These are phyloP conservation scores for Immersiella caudata DNA, from an alignment of 495 filamentous ascomycete genomes.

Conservation along the genomic window DNA sequence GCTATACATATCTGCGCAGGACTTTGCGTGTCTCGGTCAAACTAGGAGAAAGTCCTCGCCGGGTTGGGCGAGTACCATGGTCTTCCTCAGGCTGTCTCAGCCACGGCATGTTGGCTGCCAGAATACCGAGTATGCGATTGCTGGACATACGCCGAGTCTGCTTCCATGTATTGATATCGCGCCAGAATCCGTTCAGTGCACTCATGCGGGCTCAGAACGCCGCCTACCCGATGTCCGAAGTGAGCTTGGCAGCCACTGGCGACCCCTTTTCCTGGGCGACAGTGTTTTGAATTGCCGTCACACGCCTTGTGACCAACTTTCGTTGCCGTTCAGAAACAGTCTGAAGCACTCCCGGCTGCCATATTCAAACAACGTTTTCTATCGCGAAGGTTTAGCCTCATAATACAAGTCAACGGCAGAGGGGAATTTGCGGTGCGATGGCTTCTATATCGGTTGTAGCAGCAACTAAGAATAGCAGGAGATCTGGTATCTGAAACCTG, in stretches of 20 bases:
- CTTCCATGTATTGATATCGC: neutral
- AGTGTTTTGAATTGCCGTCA: neutral
- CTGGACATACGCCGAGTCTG: neutral
- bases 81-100: neutral
- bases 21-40: neutral
- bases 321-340: neutral
- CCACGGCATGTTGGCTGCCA: neutral
- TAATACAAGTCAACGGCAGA: conserved; percentile 11
- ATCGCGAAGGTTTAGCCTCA: conserved; percentile 4
- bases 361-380: neutral
- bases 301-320: neutral
- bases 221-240: neutral
- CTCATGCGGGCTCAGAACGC: neutral
- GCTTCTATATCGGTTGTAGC: conserved; percentile 1
- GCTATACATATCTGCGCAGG: neutral
- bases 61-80: neutral
- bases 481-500: conserved; percentile 17
- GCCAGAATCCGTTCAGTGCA: neutral
- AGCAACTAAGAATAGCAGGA: conserved; percentile 16
- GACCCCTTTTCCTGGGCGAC: neutral
- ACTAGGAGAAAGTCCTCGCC: neutral
- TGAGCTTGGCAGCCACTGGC: neutral
- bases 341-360: neutral
- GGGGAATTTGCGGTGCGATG: neutral
- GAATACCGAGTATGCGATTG: neutral